Conservation (phyloP, 179 eudicot species). For the Amaranthus tricolor region DNA sequence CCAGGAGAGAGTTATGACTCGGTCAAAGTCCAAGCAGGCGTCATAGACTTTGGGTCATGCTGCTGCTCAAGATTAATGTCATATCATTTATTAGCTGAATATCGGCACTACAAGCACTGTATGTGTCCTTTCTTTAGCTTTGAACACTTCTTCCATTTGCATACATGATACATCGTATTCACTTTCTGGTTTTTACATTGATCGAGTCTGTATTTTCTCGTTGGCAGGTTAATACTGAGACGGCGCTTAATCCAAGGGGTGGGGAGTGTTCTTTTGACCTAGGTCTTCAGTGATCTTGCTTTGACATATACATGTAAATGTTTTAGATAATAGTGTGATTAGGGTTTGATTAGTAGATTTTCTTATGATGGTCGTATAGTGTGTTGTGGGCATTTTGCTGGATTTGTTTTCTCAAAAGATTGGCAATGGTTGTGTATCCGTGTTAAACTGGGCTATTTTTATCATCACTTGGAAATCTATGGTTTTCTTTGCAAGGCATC, state of each 20-base stretch:
- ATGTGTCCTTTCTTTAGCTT: background rate
- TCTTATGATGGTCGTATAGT: constrained; percentile 6
- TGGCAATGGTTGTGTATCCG: background rate
- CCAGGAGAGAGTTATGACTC: constrained; percentile 6
- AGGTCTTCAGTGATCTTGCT: constrained; percentile 5
- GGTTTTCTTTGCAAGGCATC: background rate
- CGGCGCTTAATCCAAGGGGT: background rate
- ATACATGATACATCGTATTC: no score
- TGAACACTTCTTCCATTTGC: background rate
- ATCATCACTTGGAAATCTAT: background rate
- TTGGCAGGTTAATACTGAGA: constrained; percentile 19
- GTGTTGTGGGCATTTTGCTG: background rate
- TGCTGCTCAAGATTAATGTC: constrained; percentile 2
- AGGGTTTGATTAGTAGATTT: constrained; percentile 20
- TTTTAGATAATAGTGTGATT: constrained; percentile 18
- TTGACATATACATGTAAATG: constrained; percentile 29
- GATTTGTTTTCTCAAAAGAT: background rate
- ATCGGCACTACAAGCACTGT: constrained; percentile 9
- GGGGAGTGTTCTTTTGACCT: background rate
- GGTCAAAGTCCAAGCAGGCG: constrained; percentile 23
- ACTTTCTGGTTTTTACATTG: background rate
- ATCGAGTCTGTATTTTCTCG: background rate
- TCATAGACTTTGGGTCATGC: constrained; percentile 4
- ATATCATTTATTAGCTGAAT: background rate
- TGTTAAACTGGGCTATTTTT: background rate